Base-by-base conservation (phyloP, 2,329 filamentous ascomycete species). In the Phialophora macrospora region DNA sequence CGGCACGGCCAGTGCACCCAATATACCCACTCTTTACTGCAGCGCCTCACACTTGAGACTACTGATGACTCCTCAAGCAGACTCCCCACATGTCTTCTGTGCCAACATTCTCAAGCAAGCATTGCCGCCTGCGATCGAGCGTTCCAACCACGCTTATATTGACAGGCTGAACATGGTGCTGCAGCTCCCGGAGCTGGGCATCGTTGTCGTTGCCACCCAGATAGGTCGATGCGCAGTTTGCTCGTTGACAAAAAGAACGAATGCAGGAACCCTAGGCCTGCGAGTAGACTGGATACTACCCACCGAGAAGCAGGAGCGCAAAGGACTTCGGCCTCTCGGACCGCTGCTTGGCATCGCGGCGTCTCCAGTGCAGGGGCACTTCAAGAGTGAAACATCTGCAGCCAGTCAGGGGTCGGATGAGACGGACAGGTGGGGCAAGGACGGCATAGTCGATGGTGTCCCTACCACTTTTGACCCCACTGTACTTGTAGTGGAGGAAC, bases 201-300 rank as follows among this genome's bases (percentile, higher is more conserved):
- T 88, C 54, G 81, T 88, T 30, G 74, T 88, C 28, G 77, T 86
- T 2, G 87, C 81, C 0, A 84, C 83, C 1, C 85, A 87, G 55
- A 82, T 83, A 61, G 87, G 87, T 3, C 81, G 84, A 4, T 84
- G 81, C 22, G 82, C 81, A 3, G 76, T 89, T 1, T 80, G 88
- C 55, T 77, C 81, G 0, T 76, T 88, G 22, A 85, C 84, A 2
- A 72, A 75, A 66, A 72, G 75, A 41, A 64, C 73, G 54, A 68
- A 73, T 17, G 74, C 74, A 20, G 75, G 75, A 61, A 62, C 66
- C 8, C 67, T 82, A 65, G 79, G 82, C 0, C 84, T 87, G 68
- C 78, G 84, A n/a, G 73, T 87, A 0, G 85, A 88, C 62, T 81
- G 81, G 72, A 79, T 88, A 6, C 73, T 89, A 11, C 87, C 87